phyloP scores from a whole-genome alignment of 2,329 filamentous ascomycete genomes.

The Trichoderma koningii region DNA sequence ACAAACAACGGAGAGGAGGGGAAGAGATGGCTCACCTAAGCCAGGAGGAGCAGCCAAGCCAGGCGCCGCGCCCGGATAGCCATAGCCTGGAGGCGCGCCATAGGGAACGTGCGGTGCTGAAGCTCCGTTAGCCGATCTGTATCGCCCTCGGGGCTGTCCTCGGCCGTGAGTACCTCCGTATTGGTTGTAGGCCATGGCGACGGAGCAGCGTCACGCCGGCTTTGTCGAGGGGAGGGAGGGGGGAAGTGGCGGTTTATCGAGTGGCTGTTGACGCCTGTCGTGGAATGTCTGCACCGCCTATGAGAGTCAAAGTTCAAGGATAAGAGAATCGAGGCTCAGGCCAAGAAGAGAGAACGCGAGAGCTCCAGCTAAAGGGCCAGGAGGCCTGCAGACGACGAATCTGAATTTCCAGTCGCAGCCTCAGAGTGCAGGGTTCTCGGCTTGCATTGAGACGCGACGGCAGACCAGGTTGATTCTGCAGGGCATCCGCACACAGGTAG shows the following conservation, averaged over 20 bases:
- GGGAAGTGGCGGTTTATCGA: neutral
- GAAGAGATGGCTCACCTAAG: conserved; percentile 64
- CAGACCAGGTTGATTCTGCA: neutral
- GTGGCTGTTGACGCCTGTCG: neutral
- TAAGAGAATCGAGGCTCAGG: neutral
- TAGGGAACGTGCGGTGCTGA: conserved; percentile 55
- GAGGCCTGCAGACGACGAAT: neutral
- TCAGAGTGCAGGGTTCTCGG: conserved; percentile 16
- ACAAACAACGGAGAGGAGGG: neutral
- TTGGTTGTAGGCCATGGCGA: conserved; percentile 61
- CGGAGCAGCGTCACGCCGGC: conserved; percentile 21
- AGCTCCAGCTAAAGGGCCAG: neutral
- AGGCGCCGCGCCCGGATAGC: conserved; percentile 64
- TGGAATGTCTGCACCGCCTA: neutral
- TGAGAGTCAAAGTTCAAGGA: neutral
- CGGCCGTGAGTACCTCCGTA: conserved; percentile 52
- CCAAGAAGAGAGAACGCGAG: neutral
- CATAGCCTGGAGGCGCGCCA: conserved; percentile 73
- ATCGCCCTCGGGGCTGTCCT: neutral
- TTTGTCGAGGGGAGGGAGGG: neutral
- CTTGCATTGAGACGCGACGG: conserved; percentile 19
- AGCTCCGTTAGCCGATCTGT: conserved; percentile 30
- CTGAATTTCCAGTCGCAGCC: conserved; percentile 3
- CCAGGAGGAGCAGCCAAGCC: conserved; percentile 78
- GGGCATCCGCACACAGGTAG: neutral